These are phyloP conservation scores for Mucor lusitanicus DNA, from an alignment of 371 early-diverging fungal species.

Conservation along the genomic window DNA sequence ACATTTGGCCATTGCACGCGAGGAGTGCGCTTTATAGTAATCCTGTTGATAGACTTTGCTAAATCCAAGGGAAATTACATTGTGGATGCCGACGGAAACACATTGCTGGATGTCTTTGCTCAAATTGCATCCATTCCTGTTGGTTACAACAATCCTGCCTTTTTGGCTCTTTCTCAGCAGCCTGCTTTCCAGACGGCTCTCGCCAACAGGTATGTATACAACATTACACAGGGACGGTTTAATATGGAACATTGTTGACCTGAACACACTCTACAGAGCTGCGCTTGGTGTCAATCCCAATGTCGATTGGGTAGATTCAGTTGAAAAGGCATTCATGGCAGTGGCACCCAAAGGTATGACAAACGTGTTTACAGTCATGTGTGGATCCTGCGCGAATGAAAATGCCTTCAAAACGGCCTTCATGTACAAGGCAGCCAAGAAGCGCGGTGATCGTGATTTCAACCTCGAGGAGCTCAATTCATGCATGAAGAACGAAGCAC, in stretches of 20 bases:
- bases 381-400: conserved; percentile 79
- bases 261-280: conserved; percentile 37
- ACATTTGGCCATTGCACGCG: background rate
- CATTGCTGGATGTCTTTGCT: conserved; percentile 68
- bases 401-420: conserved; percentile 82
- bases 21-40: background rate
- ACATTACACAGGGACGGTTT: background rate
- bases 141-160: conserved; percentile 72
- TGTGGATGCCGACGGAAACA: conserved; percentile 76
- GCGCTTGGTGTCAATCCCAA: conserved; percentile 73
- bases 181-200: conserved; percentile 61
- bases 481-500: conserved; percentile 72
- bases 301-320: conserved; percentile 63
- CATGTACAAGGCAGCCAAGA: conserved; percentile 65
- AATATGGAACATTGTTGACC: background rate
- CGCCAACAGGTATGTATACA: conserved; percentile 47
- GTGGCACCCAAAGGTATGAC: conserved; percentile 71
- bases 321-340: conserved; percentile 68
- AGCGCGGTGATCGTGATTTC: conserved; percentile 54
- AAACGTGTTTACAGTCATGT: conserved; percentile 79
- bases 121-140: conserved; percentile 81
- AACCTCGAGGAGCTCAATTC: conserved; percentile 51
- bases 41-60: conserved; percentile 50
- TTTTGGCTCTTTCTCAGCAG: conserved; percentile 59
- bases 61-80: conserved; percentile 79